Evolutionary conservation across 306 rosid species (phyloP).

Genomic region (Herpetospermum pedunculosum): DNA sequence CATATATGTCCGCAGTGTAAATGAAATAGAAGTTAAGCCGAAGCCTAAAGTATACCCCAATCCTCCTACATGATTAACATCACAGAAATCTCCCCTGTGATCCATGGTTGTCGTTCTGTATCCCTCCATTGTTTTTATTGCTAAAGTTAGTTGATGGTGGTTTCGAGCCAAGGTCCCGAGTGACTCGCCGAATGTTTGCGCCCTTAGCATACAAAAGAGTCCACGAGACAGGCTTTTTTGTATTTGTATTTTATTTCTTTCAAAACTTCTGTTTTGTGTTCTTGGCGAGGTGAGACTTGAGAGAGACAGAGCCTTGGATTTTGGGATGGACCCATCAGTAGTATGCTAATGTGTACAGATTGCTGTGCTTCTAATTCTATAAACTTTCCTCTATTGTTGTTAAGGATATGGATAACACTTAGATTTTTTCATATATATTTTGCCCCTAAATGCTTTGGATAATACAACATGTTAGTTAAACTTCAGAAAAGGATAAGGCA

Average conservation of each 20-base stretch:
- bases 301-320: neutral
- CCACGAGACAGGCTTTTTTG: neutral
- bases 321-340: constrained; percentile 5
- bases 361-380: constrained; percentile 5
- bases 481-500: neutral
- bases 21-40: constrained; percentile 96
- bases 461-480: neutral
- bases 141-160: neutral
- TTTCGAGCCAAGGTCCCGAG: constrained; percentile 1
- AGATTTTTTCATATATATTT: neutral
- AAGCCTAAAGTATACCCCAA: constrained; percentile 87
- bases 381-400: constrained; percentile 4
- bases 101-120: neutral
- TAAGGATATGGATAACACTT: constrained; percentile 1
- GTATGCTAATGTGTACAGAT: constrained; percentile 4
- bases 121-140: neutral
- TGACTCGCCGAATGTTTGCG: neutral
- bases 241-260: neutral
- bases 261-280: constrained; percentile 1
- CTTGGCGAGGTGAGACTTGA: constrained; percentile 1
- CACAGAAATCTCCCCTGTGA: constrained; percentile 1
- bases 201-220: neutral
- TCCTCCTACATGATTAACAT: constrained; percentile 34
- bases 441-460: neutral
- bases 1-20: constrained; percentile 71